These are phyloP conservation scores for Cylindrotheca closterium DNA, from an alignment of 108 stramenopile species.

Conservation along the genomic window DNA sequence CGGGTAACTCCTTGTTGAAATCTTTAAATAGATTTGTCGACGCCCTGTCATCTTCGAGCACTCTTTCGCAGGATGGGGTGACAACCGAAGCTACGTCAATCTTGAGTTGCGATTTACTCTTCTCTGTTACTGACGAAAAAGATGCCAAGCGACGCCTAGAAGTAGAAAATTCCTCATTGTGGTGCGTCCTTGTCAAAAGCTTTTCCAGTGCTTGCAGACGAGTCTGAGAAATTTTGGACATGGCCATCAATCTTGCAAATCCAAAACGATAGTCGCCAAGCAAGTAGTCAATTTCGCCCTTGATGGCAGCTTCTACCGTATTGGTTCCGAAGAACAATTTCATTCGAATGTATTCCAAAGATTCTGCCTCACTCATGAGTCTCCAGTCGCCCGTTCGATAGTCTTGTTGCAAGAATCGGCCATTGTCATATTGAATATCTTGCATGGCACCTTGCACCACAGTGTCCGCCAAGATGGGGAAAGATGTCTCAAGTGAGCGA, in stretches of 20 bases:
- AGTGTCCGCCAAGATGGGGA: slow-evolving; percentile 6
- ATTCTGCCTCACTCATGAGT: slow-evolving; percentile 26
- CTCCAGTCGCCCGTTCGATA: slow-evolving; percentile 50
- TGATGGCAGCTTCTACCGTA: slow-evolving; percentile 9
- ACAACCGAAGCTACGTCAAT: too few relatives aligned
- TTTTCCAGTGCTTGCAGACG: slow-evolving; percentile 15
- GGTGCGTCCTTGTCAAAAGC: too few relatives aligned
- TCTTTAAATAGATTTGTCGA: background rate
- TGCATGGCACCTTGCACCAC: slow-evolving; percentile 5
- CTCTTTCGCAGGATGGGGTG: too few relatives aligned
- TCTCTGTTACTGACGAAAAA: too few relatives aligned
- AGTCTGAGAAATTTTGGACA: slow-evolving; percentile 21
- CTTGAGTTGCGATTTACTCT: too few relatives aligned
- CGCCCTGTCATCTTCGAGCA: background rate
- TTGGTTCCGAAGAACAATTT: slow-evolving; percentile 15
- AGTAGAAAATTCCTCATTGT: too few relatives aligned
- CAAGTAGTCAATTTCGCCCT: slow-evolving; percentile 21
- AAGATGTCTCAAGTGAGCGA: slow-evolving; percentile 10
- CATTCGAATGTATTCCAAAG: slow-evolving; percentile 6
- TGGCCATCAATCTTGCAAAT: slow-evolving; percentile 5
- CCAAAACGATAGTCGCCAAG: slow-evolving; percentile 45
- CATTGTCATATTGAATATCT: slow-evolving; percentile 7
- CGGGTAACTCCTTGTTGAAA: background rate
- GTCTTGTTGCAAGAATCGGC: slow-evolving; percentile 52
- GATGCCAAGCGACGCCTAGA: too few relatives aligned